These are phyloP conservation scores for Penicillium fuscoglaucum DNA, from an alignment of 2,329 filamentous ascomycete species.

Conservation along the genomic window DNA sequence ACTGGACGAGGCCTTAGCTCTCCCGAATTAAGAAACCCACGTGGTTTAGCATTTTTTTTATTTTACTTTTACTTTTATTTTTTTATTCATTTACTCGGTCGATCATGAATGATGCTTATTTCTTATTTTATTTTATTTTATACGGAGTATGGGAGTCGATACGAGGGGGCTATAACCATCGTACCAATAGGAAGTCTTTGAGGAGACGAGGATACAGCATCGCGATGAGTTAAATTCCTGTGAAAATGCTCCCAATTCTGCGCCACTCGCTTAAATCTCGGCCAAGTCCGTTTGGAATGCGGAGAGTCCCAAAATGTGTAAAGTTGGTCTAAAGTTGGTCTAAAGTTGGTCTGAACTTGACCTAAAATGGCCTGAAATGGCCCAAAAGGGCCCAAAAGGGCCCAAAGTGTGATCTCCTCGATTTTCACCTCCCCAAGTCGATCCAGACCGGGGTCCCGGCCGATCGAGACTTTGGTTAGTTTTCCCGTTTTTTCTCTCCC, in stretches of 20 bases:
- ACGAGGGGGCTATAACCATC: neutral
- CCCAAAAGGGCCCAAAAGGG: neutral
- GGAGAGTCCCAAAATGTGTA: slow-evolving; percentile 1
- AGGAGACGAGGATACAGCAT: too few species aligned
- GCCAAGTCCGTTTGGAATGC: slow-evolving; percentile 24
- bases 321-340: too few species aligned
- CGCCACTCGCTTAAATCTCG: slow-evolving; percentile 32
- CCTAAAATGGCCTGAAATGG: neutral
- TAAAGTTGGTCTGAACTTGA: too few species aligned
- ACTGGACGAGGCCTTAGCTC: slow-evolving; percentile 34
- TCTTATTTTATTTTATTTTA: neutral
- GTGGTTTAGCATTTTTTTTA: slow-evolving; percentile 1
- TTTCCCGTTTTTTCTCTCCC: neutral
- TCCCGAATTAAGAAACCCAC: slow-evolving; percentile 9
- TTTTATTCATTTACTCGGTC: neutral
- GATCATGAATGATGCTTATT: slow-evolving; percentile 2
- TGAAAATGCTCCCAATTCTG: slow-evolving; percentile 5
- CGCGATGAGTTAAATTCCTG: neutral
- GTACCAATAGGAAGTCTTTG: neutral
- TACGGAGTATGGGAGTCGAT: neutral
- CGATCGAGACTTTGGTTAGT: slow-evolving; percentile 10
- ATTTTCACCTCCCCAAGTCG: neutral
- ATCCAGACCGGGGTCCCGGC: slow-evolving; percentile 14
- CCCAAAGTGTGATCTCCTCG: neutral
- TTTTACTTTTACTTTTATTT: neutral